phyloP scores from a whole-genome alignment of 352 stramenopile species.

The Phytopythium ostracodes region DNA sequence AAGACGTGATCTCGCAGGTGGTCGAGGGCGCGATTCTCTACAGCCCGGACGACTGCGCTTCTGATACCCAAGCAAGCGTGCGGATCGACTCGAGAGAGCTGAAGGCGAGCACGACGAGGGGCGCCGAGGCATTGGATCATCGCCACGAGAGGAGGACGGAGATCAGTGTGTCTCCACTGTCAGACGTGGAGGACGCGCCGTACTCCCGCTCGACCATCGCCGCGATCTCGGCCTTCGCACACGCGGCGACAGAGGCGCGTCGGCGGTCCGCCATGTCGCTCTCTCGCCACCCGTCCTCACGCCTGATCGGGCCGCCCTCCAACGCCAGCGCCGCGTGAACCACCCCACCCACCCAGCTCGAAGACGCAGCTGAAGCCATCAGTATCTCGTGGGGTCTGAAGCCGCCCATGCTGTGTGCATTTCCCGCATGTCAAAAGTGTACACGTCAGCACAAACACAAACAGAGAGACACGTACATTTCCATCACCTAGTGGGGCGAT shows the following conservation, averaged over 20 bases:
- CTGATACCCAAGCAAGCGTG: background rate
- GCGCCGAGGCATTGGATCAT: background rate
- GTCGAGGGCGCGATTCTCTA: constrained; percentile 16
- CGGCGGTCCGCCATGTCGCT: constrained; percentile 55
- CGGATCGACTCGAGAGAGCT: background rate
- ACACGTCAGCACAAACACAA: background rate
- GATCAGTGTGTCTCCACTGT: background rate
- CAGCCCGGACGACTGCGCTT: constrained; percentile 9
- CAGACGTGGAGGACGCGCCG: background rate
- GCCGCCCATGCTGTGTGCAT: background rate
- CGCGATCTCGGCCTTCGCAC: constrained; percentile 49
- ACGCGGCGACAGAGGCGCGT: constrained; percentile 40
- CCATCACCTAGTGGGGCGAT: background rate
- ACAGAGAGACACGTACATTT: background rate
- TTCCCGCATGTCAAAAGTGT: background rate
- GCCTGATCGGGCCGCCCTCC: constrained; percentile 10
- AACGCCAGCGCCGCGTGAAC: background rate
- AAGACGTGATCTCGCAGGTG: constrained; percentile 9
- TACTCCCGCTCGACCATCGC: constrained; percentile 27
- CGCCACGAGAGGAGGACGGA: background rate
- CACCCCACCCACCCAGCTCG: too few species aligned
- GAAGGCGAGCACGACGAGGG: background rate
- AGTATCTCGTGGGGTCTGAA: background rate
- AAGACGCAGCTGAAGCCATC: too few species aligned
- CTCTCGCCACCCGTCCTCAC: constrained; percentile 31